Conservation (phyloP, 768 basidiomycete species). For the Collybia mongolica region DNA sequence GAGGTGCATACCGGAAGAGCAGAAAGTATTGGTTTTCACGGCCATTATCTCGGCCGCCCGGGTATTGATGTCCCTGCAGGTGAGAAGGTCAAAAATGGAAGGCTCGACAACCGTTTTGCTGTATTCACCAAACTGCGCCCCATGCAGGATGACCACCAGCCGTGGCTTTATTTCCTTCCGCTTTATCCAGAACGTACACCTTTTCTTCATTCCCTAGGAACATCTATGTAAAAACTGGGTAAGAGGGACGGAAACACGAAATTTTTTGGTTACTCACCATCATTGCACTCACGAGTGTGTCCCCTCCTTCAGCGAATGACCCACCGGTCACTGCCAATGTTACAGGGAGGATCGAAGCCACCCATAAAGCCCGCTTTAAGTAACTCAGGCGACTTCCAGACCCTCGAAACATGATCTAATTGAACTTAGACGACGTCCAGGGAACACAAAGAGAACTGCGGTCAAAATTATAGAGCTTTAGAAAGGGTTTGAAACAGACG, state of each 20-base stretch:
- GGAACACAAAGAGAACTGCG: too few relatives aligned
- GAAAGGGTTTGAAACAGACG: too few relatives aligned
- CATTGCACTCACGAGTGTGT: slow-evolving; percentile 49
- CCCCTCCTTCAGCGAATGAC: slow-evolving; percentile 44
- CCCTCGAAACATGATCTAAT: neutral
- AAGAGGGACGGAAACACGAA: neutral
- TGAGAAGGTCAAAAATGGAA: neutral
- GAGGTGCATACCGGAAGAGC: slow-evolving; percentile 79
- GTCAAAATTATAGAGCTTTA: too few relatives aligned
- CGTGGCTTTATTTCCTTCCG: slow-evolving; percentile 68
- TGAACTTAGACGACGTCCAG: too few relatives aligned
- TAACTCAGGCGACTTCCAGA: too few relatives aligned
- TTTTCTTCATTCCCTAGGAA: slow-evolving; percentile 78
- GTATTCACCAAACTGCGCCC: slow-evolving; percentile 31
- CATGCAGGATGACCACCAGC: slow-evolving; percentile 70
- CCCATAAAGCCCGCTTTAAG: slow-evolving; percentile 26
- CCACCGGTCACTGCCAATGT: slow-evolving; percentile 37
- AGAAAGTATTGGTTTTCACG: slow-evolving; percentile 72
- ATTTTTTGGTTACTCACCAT: slow-evolving; percentile 37
- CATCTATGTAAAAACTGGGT: slow-evolving; percentile 42
- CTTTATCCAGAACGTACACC: slow-evolving; percentile 93
- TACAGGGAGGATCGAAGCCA: slow-evolving; percentile 33
- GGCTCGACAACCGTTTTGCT: neutral
- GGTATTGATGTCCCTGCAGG: slow-evolving; percentile 56
- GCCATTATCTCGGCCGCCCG: slow-evolving; percentile 67